Evolutionary conservation across 2,329 filamentous ascomycete species (phyloP).

Genomic region (Sodiomyces alkalinus): DNA sequence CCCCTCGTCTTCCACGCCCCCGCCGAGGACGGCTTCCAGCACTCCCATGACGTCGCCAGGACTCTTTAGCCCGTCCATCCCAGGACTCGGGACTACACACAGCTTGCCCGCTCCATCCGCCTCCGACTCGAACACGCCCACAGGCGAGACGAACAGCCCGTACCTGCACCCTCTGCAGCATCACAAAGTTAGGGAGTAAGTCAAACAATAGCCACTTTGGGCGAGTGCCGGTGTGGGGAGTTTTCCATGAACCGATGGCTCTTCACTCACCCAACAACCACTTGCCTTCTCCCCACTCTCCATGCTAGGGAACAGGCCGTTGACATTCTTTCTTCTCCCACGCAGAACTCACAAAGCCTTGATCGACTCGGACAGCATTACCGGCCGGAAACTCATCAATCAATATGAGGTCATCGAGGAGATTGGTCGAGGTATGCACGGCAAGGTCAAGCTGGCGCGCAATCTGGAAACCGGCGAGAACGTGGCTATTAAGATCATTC

Average conservation of each 20-base stretch:
- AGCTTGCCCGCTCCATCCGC: slow-evolving; percentile 23
- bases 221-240: too few relatives aligned
- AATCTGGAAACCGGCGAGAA: slow-evolving; percentile 61
- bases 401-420: slow-evolving; percentile 96
- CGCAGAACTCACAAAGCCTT: slow-evolving; percentile 72
- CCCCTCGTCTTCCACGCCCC: slow-evolving; percentile 15
- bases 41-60: slow-evolving; percentile 47
- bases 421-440: slow-evolving; percentile 87
- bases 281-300: not conserved
- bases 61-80: slow-evolving; percentile 38
- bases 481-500: slow-evolving; percentile 97
- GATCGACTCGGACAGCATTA: slow-evolving; percentile 76
- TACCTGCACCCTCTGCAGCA: slow-evolving; percentile 57
- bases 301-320: too few relatives aligned
- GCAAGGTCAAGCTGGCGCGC: slow-evolving; percentile 90
- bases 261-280: too few relatives aligned
- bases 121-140: slow-evolving; percentile 40
- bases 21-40: slow-evolving; percentile 33
- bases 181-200: slow-evolving; percentile 64
- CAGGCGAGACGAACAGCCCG: slow-evolving; percentile 35
- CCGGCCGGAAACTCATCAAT: slow-evolving; percentile 92
- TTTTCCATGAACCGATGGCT: too few relatives aligned
- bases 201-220: too few relatives aligned
- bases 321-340: slow-evolving; percentile 4
- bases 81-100: slow-evolving; percentile 23